Evolutionary conservation across 768 basidiomycete genomes (phyloP), one percentile per base, ranked within the genome.

Genomic region (Scleroderma citrinum): DNA sequence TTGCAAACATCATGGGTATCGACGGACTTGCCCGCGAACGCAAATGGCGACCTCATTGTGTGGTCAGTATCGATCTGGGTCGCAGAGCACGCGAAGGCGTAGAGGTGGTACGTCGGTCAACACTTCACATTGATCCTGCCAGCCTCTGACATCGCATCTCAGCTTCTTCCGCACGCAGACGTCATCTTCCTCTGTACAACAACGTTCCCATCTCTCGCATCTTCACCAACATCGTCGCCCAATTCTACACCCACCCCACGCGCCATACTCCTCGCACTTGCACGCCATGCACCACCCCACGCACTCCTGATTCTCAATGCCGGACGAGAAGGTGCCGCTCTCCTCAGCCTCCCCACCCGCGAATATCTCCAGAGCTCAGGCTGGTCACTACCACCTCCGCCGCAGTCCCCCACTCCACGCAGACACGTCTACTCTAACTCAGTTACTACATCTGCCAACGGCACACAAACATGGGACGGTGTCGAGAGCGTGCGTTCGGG

Each of bases 351-450:
- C 7, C 90, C 89, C 0, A 91, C 89, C 0, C 77, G 78, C 55
- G 90, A 92, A 57, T 92, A 92, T 64, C 87, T 90, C 61, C 90
- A 92, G 55, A 83, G 82, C 55, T 88, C 87, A 0, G 82, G 84
- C 2, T 92, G 89, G 87, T 78, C 68, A 1, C 58, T 65, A 1
- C 58, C 65, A 21, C 49, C 60, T 42, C 30, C 32, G 17, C 46
- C 38, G 30, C 21, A n/a, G 17, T 13, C n/a, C 3, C 16, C 37
- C 57, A 14, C 46, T 29, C 13, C 17, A 44, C 55, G 53, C 21
- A 56, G 53, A 37, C 51, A 59, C 45, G 55, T 54, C 16, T 60
- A 62, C 43, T 47, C 47, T 38, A 20, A 16, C 10, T 66, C 62
- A 2, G 50, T 32, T 37, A 37, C 47, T 3, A 49, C 52, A 2